Conservation (phyloP, 306 rosid genomes). For the Alnus glutinosa region DNA sequence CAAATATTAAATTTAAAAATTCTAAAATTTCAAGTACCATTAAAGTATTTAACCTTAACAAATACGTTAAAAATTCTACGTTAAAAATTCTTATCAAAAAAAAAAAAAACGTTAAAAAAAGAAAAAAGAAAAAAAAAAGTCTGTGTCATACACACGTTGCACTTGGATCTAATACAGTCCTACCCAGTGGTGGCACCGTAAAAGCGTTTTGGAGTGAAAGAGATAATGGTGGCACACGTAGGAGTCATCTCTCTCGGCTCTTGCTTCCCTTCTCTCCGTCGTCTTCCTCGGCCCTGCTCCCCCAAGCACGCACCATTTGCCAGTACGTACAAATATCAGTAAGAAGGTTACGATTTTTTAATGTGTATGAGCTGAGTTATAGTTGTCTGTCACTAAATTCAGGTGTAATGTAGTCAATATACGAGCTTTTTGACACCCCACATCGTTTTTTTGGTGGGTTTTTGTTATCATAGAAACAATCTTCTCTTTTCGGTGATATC, state of each 20-base stretch:
- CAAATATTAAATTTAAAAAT: too few species aligned
- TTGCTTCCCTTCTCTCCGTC: constrained; percentile 46
- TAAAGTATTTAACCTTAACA: too few species aligned
- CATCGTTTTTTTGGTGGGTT: not conserved
- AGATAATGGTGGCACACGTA: constrained; percentile 54
- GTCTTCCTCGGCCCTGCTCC: constrained; percentile 41
- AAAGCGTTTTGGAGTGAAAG: not conserved
- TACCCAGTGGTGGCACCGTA: not conserved
- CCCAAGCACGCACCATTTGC: constrained; percentile 49
- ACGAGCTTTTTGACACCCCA: not conserved
- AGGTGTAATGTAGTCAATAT: constrained; percentile 2
- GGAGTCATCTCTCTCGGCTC: constrained; percentile 45
- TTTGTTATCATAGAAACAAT: not conserved
- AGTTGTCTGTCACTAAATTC: constrained; percentile 7
- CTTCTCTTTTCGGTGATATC: not conserved
- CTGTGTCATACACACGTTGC: not conserved
- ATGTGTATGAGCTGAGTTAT: constrained; percentile 8
- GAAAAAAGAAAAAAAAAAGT: too few species aligned
- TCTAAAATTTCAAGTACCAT: too few species aligned
- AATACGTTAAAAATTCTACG: too few species aligned
- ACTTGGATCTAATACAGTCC: not conserved
- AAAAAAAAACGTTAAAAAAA: too few species aligned
- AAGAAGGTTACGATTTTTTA: not conserved
- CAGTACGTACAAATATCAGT: constrained; percentile 39
- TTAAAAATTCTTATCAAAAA: too few species aligned